Base-by-base conservation (phyloP, 2,329 filamentous ascomycete species). In the Xylaria sp. region DNA sequence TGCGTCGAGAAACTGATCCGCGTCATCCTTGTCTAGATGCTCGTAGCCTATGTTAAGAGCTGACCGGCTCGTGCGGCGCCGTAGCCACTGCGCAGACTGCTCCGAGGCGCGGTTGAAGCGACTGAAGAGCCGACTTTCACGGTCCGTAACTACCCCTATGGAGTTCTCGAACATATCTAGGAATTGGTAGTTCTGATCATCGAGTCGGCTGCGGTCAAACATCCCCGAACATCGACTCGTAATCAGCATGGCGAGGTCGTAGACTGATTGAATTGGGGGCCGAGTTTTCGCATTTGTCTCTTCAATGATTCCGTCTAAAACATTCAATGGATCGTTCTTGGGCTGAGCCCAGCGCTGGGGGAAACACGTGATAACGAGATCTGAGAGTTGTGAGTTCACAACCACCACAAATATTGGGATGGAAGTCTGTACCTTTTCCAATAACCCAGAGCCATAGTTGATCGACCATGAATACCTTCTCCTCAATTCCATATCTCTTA, bases 391-490 rank as follows among this genome's bases (percentile, higher is more conserved):
- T 70, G 44, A 64, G 66, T 57, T 31, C 7, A 31, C 17, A 11
- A n/a, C 17, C 58, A 7, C n/a, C 10, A 29, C 15, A 54, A 54
- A 22, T 36, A 7, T 22, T n/a, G 17, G 20, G 5, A 27, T 22
- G 13, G 3, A 38, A 6, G 5, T 27, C 27, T n/a, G 60, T 70
- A 78, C 76, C 77, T 65, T 77, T 80, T 65, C 85, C 79, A 0
- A 90, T 73, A 2, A 89, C 81, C 86, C 87, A 90, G 74, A 90
- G 84, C 89, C 89, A 91, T 1, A 91, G 78, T 71, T 91, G 89
- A 73, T 91, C 89, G 0, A 91, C 88, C 88, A 90, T 90, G 74
- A 89, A 89, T 2, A 90, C 84, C 67, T 89, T 89, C 0, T 82
- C 82, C 62, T 88, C 85, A 1, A 78, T 70, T 1, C 69, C 67